phyloP scores from a whole-genome alignment of 148 eudicot genomes.

The Rhododendron molle region DNA sequence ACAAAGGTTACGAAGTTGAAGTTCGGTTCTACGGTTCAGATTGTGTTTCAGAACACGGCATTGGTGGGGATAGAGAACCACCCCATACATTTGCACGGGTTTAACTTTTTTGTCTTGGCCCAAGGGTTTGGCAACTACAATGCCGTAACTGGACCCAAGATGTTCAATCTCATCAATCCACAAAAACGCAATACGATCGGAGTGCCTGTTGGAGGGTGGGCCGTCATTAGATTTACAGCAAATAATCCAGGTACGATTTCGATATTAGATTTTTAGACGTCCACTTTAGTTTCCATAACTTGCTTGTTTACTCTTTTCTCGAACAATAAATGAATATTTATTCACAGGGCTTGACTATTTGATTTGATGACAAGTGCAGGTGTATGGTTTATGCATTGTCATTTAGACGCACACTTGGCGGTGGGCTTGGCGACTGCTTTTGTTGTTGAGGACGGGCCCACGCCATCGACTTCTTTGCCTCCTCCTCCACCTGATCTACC shows the following conservation, averaged over 20 bases:
- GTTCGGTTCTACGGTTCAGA: constrained; percentile 52
- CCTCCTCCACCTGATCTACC: background rate
- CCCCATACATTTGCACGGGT: constrained; percentile 77
- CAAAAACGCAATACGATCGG: background rate
- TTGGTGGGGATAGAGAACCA: constrained; percentile 52
- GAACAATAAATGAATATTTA: background rate
- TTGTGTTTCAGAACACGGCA: constrained; percentile 60
- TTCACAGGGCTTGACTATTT: background rate
- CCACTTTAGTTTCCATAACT: background rate
- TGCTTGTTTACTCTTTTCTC: no score
- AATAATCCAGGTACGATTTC: background rate
- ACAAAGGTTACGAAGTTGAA: constrained; percentile 55
- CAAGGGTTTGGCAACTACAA: constrained; percentile 71
- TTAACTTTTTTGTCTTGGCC: constrained; percentile 59
- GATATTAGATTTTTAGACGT: background rate
- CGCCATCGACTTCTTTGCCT: background rate
- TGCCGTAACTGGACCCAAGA: background rate
- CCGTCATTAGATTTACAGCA: background rate
- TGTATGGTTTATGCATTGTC: background rate
- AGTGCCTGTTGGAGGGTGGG: constrained; percentile 14
- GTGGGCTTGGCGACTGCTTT: background rate
- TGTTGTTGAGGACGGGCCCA: background rate
- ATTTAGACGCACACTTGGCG: background rate
- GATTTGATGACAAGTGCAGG: background rate
- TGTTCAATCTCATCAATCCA: background rate